phyloP scores from a whole-genome alignment of 257 asterid genomes.

The Scutellaria baicalensis region DNA sequence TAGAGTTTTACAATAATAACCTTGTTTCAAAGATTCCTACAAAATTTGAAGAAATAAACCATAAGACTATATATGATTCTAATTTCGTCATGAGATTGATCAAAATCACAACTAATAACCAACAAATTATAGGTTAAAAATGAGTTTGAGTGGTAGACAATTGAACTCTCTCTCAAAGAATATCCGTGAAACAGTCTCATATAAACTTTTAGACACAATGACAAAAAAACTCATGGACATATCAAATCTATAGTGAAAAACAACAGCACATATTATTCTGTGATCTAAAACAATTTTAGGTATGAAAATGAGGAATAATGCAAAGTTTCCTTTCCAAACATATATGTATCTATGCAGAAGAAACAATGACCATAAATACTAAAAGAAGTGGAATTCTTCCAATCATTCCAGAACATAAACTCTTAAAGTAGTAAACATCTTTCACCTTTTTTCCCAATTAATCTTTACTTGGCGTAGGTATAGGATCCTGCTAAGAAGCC shows the following conservation, averaged over 20 bases:
- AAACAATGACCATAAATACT: constrained; percentile 10
- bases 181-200: no score
- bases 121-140: no score
- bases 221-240: not conserved
- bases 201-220: no score
- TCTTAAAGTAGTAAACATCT: not conserved
- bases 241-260: not conserved
- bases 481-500: constrained; percentile 4
- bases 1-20: no score
- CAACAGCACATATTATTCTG: constrained; percentile 13
- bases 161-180: no score
- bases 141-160: no score
- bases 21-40: no score
- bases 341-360: constrained; percentile 21
- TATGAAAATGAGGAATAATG: constrained; percentile 8
- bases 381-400: constrained; percentile 1
- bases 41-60: no score
- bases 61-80: no score
- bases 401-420: not conserved
- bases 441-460: not conserved
- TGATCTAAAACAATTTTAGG: not conserved
- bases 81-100: no score
- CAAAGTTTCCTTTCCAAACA: not conserved
- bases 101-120: no score
- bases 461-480: not conserved